phyloP scores from a whole-genome alignment of 106 monocot genomes.

The Cymbidium sinense region DNA sequence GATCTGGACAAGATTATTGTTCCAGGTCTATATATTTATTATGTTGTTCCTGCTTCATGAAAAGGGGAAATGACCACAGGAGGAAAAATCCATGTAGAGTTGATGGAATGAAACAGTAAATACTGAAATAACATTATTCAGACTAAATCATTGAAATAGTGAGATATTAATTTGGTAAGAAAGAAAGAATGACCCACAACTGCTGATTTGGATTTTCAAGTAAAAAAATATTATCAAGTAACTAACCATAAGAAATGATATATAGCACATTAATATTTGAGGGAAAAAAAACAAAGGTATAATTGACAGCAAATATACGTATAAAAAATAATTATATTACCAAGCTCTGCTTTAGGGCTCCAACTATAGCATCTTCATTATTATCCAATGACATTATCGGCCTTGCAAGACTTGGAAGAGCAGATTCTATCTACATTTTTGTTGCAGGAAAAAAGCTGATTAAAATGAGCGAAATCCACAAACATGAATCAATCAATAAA shows the following conservation, averaged over 20 bases:
- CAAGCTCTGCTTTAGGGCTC: constrained; percentile 93
- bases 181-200: neutral
- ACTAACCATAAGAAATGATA: neutral
- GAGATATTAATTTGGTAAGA: neutral
- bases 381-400: constrained; percentile 98
- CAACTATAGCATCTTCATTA: constrained; percentile 96
- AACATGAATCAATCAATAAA: neutral
- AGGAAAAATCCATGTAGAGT: neutral
- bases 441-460: neutral
- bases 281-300: neutral
- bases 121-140: neutral
- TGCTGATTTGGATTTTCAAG: neutral
- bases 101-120: neutral
- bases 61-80: neutral
- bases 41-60: neutral
- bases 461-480: neutral
- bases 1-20: neutral
- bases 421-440: constrained; percentile 77
- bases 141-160: neutral
- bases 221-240: neutral
- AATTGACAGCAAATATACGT: neutral
- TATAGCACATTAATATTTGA: neutral
- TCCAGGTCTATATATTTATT: neutral
- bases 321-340: constrained; percentile 31
- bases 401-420: constrained; percentile 88